Evolutionary conservation across 306 rosid genomes (phyloP), one percentile per base, ranked within the genome.

Genomic region (Chamaecrista fasciculata): DNA sequence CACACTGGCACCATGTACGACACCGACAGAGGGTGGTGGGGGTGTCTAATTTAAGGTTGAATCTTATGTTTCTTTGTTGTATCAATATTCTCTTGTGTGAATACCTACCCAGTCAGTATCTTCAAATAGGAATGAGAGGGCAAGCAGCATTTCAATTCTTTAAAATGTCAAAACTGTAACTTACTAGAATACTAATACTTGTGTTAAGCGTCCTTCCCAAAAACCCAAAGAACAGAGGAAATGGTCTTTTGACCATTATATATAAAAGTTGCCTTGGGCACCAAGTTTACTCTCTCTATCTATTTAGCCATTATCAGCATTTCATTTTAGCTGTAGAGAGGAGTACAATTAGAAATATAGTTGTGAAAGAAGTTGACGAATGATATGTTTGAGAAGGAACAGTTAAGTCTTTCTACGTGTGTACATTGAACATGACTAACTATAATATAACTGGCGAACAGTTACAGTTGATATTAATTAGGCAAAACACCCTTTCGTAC

Each of bases 41-140:
- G 72, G 73, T 69, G 66, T 85, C 85, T 86, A 82, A 86, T 80
- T 70, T 34, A 72, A 59, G 70, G 70, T 65, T 66, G 79, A 58
- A 79, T 65, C 83, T 66, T 42, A 26, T 44, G 39, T 60, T 66
- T 52, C 36, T 73, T 76, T 76, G 66, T 73, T 61, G 89, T 84
- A 78, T 75, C 76, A n/a, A n/a, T n/a, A 80, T 85, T 85, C 79
- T 82, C 85, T 67, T 80, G 83, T 88, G 98, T 87, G 92, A 89
- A 92, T 92, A 89, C 80, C n/a, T n/a, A n/a, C n/a, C n/a, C 80
- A 79, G 91, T n/a, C n/a, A n/a, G 83, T 81, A 80, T 85, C 83
- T 86, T 84, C 68, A 79, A 70, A 61, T 72, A 80, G 78, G 80
- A 80, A 73, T 68, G 76, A 81, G 76, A 68, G 85, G n/a, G n/a